Percentiles rank a stretch among this genome's conserved stretches.
Conservation (phyloP, 2,329 filamentous ascomycete genomes). For the Colletotrichum tanaceti region DNA sequence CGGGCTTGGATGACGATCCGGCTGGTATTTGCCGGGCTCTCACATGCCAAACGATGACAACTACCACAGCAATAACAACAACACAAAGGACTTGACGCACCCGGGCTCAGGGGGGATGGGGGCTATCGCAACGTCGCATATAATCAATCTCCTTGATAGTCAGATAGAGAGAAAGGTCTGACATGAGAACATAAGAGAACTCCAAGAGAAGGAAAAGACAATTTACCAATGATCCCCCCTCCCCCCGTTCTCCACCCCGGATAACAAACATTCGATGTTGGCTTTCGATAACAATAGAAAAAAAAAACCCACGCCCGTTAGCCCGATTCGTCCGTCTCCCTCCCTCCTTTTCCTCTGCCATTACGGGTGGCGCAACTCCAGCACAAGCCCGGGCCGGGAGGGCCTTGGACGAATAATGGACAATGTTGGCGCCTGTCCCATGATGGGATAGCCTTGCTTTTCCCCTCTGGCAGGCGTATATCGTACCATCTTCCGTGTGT, state of each 20-base stretch:
- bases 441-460: neutral
- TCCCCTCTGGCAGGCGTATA: neutral
- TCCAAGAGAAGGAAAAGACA: no score
- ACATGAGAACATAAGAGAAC: no score
- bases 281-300: neutral
- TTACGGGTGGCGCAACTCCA: slow-evolving; percentile 11
- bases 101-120: neutral
- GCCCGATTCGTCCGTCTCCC: no score
- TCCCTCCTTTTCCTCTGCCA: neutral
- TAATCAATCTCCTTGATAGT: neutral
- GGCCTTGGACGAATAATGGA: neutral
- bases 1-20: slow-evolving; percentile 28
- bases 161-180: no score
- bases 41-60: neutral
- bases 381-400: no score
- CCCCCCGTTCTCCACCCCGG: no score
- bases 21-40: slow-evolving; percentile 8
- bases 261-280: neutral
- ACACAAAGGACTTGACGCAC: neutral
- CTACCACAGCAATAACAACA: no score
- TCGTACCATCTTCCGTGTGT: neutral
- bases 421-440: neutral
- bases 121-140: slow-evolving; percentile 1
- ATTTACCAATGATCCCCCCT: no score
- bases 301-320: no score